A percentile compares a stretch with the other conserved stretches of the same genome.
phyloP scores from a whole-genome alignment of 164 flowering plant species.

The Magnolia kwangsiensis region DNA sequence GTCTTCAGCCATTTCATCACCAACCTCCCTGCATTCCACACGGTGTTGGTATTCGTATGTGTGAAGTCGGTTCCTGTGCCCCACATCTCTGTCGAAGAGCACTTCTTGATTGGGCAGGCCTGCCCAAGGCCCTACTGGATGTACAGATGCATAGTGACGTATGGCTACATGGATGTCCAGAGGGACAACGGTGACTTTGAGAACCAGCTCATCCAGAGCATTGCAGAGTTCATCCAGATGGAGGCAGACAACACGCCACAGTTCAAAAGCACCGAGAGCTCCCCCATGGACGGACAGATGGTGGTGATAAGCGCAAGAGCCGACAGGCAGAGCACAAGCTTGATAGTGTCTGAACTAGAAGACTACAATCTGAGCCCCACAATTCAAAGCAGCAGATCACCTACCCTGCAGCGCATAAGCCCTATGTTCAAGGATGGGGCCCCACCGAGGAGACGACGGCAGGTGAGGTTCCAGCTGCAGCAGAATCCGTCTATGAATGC shows the following conservation, averaged over 20 bases:
- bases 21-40: slow-evolving; percentile 86
- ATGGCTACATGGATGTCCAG: slow-evolving; percentile 82
- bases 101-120: slow-evolving; percentile 77
- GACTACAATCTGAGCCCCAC: slow-evolving; percentile 12
- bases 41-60: slow-evolving; percentile 78
- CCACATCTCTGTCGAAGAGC: slow-evolving; percentile 72
- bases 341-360: slow-evolving; percentile 26
- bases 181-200: slow-evolving; percentile 79
- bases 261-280: slow-evolving; percentile 29
- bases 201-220: slow-evolving; percentile 65
- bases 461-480: slow-evolving; percentile 40
- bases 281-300: slow-evolving; percentile 42
- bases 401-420: slow-evolving; percentile 27
- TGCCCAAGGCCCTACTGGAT: slow-evolving; percentile 83
- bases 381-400: slow-evolving; percentile 27
- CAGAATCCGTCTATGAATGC: slow-evolving; percentile 25
- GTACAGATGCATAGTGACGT: slow-evolving; percentile 87
- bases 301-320: slow-evolving; percentile 39
- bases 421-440: slow-evolving; percentile 35
- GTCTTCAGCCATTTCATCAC: slow-evolving; percentile 90
- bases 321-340: slow-evolving; percentile 19
- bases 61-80: slow-evolving; percentile 91
- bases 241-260: slow-evolving; percentile 69
- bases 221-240: slow-evolving; percentile 88
- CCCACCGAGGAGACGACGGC: slow-evolving; percentile 26